A percentile compares a stretch with the other conserved stretches of the same genome.
These are phyloP conservation scores for Elongisporangium prolatum DNA, from an alignment of 352 stramenopile genomes.

Conservation along the genomic window DNA sequence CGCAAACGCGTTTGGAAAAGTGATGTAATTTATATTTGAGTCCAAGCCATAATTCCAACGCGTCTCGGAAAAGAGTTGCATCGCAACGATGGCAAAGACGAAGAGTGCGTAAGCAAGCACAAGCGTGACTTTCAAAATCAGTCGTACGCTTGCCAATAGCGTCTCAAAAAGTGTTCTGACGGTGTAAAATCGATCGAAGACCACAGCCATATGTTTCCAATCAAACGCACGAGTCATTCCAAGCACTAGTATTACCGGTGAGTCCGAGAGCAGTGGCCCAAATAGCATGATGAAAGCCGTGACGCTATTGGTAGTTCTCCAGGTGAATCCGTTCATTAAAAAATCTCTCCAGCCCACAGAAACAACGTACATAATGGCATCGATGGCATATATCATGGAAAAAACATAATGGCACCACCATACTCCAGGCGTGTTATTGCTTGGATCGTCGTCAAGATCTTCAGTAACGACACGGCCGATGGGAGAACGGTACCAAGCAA, in stretches of 20 bases:
- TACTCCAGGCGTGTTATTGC: conserved; percentile 22
- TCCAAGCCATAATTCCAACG: conserved; percentile 75
- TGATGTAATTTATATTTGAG: conserved; percentile 68
- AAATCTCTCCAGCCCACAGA: conserved; percentile 79
- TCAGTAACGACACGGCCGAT: conserved; percentile 30
- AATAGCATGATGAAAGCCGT: conserved; percentile 79
- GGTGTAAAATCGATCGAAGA: conserved; percentile 62
- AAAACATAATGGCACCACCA: conserved; percentile 84
- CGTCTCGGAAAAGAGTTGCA: conserved; percentile 79
- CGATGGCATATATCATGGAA: conserved; percentile 68
- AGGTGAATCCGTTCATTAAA: conserved; percentile 81
- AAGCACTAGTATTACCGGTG: conserved; percentile 62
- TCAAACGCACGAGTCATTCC: conserved; percentile 77
- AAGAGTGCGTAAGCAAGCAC: conserved; percentile 79
- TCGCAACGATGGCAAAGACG: conserved; percentile 75
- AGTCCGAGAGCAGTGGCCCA: conserved; percentile 52
- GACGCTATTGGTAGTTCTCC: conserved; percentile 65
- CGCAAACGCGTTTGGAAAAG: conserved; percentile 66
- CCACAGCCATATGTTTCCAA: conserved; percentile 79
- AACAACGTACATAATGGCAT: conserved; percentile 61
- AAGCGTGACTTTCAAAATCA: conserved; percentile 78
- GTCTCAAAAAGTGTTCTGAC: conserved; percentile 76
- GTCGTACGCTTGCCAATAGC: conserved; percentile 51
- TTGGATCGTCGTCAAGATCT: conserved; percentile 25
- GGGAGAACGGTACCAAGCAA: conserved; percentile 69